These are phyloP conservation scores for Thalassiosira delicatula DNA, from an alignment of 352 stramenopile species.

Conservation along the genomic window DNA sequence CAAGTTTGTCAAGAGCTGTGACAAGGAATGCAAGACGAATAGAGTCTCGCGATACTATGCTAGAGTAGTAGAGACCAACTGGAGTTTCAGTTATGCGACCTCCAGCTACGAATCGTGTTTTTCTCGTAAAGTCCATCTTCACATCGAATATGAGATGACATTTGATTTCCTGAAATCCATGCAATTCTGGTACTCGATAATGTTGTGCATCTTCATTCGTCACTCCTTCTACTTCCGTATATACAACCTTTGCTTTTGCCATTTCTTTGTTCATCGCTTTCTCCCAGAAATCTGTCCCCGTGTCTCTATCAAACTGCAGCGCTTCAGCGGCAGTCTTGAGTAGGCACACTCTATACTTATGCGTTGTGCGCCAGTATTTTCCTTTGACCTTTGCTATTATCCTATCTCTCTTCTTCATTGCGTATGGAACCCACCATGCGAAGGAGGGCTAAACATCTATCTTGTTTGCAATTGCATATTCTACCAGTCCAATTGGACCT, in stretches of 20 bases:
- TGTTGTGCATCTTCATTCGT: not conserved
- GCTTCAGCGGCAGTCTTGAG: conserved; percentile 26
- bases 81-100: conserved; percentile 59
- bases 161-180: conserved; percentile 61
- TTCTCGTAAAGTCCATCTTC: conserved; percentile 66
- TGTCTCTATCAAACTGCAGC: conserved; percentile 20
- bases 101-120: conserved; percentile 58
- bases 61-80: not conserved
- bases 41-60: not conserved
- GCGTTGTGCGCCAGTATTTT: conserved; percentile 34
- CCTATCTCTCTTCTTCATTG: conserved; percentile 27
- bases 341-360: conserved; percentile 66
- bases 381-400: conserved; percentile 42
- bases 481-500: conserved; percentile 4
- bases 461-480: too few species aligned
- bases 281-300: not conserved
- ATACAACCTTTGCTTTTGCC: conserved; percentile 17
- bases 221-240: not conserved
- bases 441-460: too few species aligned
- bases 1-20: conserved; percentile 67
- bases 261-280: conserved; percentile 30
- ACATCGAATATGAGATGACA: conserved; percentile 76
- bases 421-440: conserved; percentile 54
- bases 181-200: conserved; percentile 2
- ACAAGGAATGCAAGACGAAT: conserved; percentile 53